A percentile compares a stretch with the other conserved stretches of the same genome.
Conservation (phyloP, 306 rosid species). For the Hylodesmum podocarpum region DNA sequence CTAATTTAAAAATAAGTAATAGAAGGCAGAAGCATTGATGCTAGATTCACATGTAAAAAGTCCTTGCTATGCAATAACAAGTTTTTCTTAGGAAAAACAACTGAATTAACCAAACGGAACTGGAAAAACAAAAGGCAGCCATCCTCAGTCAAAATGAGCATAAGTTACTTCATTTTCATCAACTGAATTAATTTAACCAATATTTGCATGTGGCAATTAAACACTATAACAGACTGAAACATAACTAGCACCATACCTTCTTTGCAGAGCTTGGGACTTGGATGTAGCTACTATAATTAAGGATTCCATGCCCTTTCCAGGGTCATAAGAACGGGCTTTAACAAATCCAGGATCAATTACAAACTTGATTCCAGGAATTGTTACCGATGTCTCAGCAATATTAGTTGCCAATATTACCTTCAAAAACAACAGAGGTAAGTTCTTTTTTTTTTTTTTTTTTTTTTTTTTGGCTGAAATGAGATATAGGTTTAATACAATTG, state of each 20-base stretch:
- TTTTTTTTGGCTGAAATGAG: too few relatives aligned
- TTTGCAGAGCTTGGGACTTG: constrained; percentile 92
- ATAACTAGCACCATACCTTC: constrained; percentile 58
- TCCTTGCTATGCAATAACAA: background rate
- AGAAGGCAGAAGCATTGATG: background rate
- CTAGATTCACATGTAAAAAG: constrained; percentile 13
- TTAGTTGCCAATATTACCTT: constrained; percentile 94
- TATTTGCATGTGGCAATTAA: constrained; percentile 10
- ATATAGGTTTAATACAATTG: constrained; percentile 10
- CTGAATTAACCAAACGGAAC: background rate
- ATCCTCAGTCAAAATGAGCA: background rate
- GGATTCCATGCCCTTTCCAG: constrained; percentile 84
- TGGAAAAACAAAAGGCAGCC: constrained; percentile 2
- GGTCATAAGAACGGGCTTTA: constrained; percentile 90
- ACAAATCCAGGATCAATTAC: constrained; percentile 94
- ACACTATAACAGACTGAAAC: constrained; percentile 11
- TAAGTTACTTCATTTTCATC: background rate
- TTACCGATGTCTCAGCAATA: constrained; percentile 92
- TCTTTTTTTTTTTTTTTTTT: too few relatives aligned
- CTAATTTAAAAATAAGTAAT: background rate
- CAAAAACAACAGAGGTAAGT: constrained; percentile 29
- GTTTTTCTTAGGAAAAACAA: constrained; percentile 1
- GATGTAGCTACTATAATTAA: constrained; percentile 77
- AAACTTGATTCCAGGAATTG: constrained; percentile 92
- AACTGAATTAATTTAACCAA: constrained; percentile 23